These are phyloP conservation scores for Amaranthus tricolor DNA, from an alignment of 179 eudicot species.

Conservation along the genomic window DNA sequence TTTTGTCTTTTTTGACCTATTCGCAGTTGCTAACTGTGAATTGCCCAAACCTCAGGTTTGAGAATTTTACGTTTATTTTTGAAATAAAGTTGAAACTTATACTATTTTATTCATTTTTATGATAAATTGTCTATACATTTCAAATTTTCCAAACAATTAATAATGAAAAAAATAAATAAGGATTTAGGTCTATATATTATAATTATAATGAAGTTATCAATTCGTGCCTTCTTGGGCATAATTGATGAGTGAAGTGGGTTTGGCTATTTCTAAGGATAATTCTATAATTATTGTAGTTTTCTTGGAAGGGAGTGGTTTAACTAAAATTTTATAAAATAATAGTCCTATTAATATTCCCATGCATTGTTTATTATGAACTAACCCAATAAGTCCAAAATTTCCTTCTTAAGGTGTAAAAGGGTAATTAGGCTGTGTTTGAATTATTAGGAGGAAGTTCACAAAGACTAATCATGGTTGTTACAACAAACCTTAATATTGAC, in stretches of 20 bases:
- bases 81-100: no score
- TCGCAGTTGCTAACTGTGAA: no score
- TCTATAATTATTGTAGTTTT: background rate
- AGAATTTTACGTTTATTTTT: no score
- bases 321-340: constrained; percentile 12
- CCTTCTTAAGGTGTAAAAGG: background rate
- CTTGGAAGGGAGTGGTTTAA: constrained; percentile 27
- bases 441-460: constrained; percentile 14
- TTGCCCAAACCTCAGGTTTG: no score
- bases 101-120: no score
- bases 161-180: background rate
- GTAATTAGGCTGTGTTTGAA: background rate
- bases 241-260: constrained; percentile 24
- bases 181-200: background rate
- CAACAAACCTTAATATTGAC: constrained; percentile 20
- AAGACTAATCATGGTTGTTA: constrained; percentile 13
- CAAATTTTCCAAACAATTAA: background rate
- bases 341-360: background rate
- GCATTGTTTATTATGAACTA: background rate
- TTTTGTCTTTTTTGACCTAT: no score
- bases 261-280: constrained; percentile 1
- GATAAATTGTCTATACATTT: no score
- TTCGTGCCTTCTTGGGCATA: background rate
- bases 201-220: background rate
- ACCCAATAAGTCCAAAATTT: constrained; percentile 24